Base-by-base conservation (phyloP, 441 rosid species). In the Dalechampia spathulata region DNA sequence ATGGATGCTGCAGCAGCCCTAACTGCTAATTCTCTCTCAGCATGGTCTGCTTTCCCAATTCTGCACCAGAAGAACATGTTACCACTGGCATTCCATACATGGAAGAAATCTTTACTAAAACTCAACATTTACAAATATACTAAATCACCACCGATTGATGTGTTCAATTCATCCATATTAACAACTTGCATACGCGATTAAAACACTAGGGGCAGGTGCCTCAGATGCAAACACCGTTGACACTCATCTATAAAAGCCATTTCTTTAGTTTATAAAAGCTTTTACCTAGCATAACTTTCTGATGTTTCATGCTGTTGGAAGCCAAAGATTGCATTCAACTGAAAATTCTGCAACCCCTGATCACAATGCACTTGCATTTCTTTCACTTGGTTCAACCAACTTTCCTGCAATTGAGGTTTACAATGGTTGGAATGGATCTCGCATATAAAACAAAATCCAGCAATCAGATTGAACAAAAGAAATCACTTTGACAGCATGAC, bases 1-100 rank as follows among this genome's bases (percentile, higher is more conserved):
- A 92, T 80, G 48, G 99, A 89, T 64, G 99, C 99, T 60, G 99
- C 99, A 59, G 97, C 96, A 15, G 96, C 96, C 73, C 77, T 78
- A 34, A 93, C 81, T 45, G 92, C 90, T 57, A 82, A 61, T 61
- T 79, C 83, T 71, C 66, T 75, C 63, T 81, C 86, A 8, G 62
- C 58, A 63, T 61, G 62, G 38, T 83, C 74, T 1, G 50, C 75
- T 54, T 67, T 62, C 68, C 67, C 78, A 21, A 69, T 61, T 69
- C 95, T 88, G 83, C 77, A 68, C 52, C 52, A 46, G 44, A 50
- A 26, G 14, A 28, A 30, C 34, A 30, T 30, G 34, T 30, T 30
- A n/a, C n/a, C n/a, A n/a, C n/a, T n/a, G n/a, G 34, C 4, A 30
- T 30, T 3, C 34, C 34, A 30, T 3, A 30, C 34, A 30, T 30